Base-by-base conservation (phyloP, 192 early-diverging fungal genomes). In the Dispira simplex region DNA sequence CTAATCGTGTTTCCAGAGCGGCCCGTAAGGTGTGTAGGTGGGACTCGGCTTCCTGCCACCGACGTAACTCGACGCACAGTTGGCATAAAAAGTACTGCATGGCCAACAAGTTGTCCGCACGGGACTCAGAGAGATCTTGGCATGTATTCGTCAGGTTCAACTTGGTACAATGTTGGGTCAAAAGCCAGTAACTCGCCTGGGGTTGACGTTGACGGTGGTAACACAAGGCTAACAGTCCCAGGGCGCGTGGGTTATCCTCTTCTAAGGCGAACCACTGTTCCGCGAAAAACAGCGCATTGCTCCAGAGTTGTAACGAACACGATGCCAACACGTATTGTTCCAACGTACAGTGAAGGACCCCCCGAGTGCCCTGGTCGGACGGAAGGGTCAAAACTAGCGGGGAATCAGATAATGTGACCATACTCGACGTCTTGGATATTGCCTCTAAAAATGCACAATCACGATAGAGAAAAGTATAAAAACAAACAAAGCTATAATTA, bases 21-120 rank as follows among this genome's bases (percentile, higher is more conserved):
- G 2, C n/a, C 58, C 2, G 58, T 18, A 78, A 71, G 25, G 64
- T 26, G 1, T 60, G 43, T 5, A 78, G 66, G 18, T 75, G 64
- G 57, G 73, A 70, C 63, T 78, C 76, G 23, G 76, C 76, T 21
- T 78, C 76, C 32, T 70, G 71, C 76, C 76, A 78, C 48, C 73
- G 74, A 23, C 71, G 71, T 14, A 78, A 60, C n/a, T 71, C 71
- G n/a, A 73, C 69, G 51, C 70, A 72, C 44, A 68, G 39, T 62
- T 73, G 68, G 11, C 69, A 70, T 18, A 74, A 39, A 39, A 4
- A 39, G 6, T 39, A 39, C 32, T 4, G 6, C 32, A 6, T 39
- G 32, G 32, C 32, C 32, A 39, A 39, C 32, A 39, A 4, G 32
- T 39, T 39, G 6, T 39, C 32, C 32, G 32, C 6, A 39, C 32